phyloP scores from a whole-genome alignment of 192 early-diverging fungal genomes.

The Coemansia umbellata region DNA sequence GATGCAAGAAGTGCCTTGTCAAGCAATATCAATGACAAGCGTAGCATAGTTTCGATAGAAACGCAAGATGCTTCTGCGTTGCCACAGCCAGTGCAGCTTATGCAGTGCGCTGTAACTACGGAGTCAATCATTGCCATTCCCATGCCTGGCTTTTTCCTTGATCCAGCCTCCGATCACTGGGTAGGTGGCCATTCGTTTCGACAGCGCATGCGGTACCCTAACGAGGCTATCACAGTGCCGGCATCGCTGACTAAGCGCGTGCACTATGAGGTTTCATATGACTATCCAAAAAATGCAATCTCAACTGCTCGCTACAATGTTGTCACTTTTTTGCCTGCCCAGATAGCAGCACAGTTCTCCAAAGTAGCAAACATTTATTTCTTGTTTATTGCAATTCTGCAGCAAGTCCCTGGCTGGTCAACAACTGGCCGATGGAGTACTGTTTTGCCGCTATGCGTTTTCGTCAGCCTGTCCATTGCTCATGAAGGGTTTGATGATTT shows the following conservation, averaged over 20 bases:
- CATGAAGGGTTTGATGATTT: conserved; percentile 75
- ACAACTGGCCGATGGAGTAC: conserved; percentile 81
- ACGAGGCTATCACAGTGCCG: conserved; percentile 39
- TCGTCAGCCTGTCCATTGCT: conserved; percentile 72
- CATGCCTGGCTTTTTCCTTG: conserved; percentile 47
- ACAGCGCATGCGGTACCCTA: conserved; percentile 43
- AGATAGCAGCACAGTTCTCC: conserved; percentile 95
- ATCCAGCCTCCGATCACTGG: conserved; percentile 45
- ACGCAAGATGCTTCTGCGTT: neutral
- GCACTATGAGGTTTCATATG: conserved; percentile 53
- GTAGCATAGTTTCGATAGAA: no score
- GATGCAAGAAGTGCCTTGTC: no score
- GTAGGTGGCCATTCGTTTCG: conserved; percentile 46
- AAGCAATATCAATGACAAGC: neutral
- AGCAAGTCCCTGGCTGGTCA: conserved; percentile 70
- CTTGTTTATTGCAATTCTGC: conserved; percentile 79
- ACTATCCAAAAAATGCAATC: conserved; percentile 50
- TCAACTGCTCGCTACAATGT: conserved; percentile 85
- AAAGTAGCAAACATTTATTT: conserved; percentile 96
- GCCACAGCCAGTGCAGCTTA: neutral
- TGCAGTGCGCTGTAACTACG: neutral
- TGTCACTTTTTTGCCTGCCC: conserved; percentile 87
- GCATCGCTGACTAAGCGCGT: conserved; percentile 53
- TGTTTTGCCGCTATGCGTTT: conserved; percentile 66
- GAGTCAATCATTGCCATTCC: conserved; percentile 46